Conservation (phyloP, 108 stramenopile genomes). For the Conticribra guillardii region DNA sequence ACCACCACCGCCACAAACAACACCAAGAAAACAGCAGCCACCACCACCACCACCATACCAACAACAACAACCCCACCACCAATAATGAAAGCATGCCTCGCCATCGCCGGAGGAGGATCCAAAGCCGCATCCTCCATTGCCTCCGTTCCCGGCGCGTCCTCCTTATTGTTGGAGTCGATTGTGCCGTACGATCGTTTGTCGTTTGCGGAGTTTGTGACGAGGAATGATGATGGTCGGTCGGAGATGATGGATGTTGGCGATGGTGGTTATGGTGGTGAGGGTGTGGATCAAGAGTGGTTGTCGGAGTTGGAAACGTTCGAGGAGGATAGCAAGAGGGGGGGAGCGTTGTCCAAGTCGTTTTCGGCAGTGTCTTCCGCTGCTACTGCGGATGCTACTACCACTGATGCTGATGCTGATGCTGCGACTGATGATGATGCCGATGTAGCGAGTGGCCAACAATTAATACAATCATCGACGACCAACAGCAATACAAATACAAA, state of each 20-base stretch:
- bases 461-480: no score
- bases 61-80: not conserved
- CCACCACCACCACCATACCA: no score
- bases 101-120: conserved; percentile 62
- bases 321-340: no score
- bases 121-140: conserved; percentile 65
- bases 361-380: not conserved
- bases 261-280: no score
- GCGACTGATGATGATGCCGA: no score
- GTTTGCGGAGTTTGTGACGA: conserved; percentile 61
- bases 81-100: conserved; percentile 32
- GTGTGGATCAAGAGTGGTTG: not conserved
- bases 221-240: conserved; percentile 3
- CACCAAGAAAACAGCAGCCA: no score
- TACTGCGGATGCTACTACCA: not conserved
- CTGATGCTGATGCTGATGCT: no score
- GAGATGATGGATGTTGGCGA: not conserved
- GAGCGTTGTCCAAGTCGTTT: not conserved
- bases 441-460: no score
- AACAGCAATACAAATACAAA: not conserved
- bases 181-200: conserved; percentile 72
- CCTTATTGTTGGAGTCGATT: conserved; percentile 63
- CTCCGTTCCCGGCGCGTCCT: conserved; percentile 75
- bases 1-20: no score
- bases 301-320: conserved; percentile 7